A percentile compares a stretch with the other conserved stretches of the same genome.
These are phyloP conservation scores for Starmerella riodocensis DNA, from an alignment of 805 yeast genomes.

Conservation along the genomic window DNA sequence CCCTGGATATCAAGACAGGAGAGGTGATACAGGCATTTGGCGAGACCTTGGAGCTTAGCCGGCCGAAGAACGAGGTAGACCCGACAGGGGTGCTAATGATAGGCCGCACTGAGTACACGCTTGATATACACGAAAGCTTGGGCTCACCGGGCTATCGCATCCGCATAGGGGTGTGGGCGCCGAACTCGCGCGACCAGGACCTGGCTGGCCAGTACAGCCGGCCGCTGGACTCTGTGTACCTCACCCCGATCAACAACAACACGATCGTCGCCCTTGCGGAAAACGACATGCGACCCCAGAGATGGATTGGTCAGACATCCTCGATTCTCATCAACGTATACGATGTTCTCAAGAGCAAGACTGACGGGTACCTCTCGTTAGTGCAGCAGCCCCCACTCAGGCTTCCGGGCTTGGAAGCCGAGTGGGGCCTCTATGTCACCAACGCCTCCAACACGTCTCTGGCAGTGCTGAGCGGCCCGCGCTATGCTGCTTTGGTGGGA, in stretches of 20 bases:
- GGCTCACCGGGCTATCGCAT: conserved; percentile 55
- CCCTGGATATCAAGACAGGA: conserved; percentile 64
- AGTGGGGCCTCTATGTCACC: conserved; percentile 48
- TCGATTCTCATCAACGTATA: conserved; percentile 63
- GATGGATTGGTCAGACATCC: conserved; percentile 68
- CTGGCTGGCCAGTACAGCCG: conserved; percentile 30
- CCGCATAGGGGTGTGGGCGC: conserved; percentile 80
- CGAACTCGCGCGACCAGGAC: conserved; percentile 65
- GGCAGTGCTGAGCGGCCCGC: conserved; percentile 30
- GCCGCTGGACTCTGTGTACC: conserved; percentile 59
- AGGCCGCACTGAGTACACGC: conserved; percentile 29
- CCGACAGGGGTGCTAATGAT: conserved; percentile 19
- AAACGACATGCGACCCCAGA: conserved; percentile 49
- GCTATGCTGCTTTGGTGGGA: conserved; percentile 69
- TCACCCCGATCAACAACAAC: conserved; percentile 74
- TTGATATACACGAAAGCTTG: conserved; percentile 52
- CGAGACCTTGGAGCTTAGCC: conserved; percentile 23
- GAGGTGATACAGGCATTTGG: conserved; percentile 61
- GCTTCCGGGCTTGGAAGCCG: conserved; percentile 5
- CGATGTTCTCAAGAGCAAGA: conserved; percentile 37
- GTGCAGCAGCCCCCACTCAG: conserved; percentile 29
- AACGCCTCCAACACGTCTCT: conserved; percentile 39
- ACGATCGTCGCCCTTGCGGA: conserved; percentile 53
- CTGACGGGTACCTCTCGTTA: conserved; percentile 22
- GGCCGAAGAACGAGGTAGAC: conserved; percentile 1